Evolutionary conservation across 2,329 filamentous ascomycete species (phyloP).

Genomic region (Botrytis galanthina): DNA sequence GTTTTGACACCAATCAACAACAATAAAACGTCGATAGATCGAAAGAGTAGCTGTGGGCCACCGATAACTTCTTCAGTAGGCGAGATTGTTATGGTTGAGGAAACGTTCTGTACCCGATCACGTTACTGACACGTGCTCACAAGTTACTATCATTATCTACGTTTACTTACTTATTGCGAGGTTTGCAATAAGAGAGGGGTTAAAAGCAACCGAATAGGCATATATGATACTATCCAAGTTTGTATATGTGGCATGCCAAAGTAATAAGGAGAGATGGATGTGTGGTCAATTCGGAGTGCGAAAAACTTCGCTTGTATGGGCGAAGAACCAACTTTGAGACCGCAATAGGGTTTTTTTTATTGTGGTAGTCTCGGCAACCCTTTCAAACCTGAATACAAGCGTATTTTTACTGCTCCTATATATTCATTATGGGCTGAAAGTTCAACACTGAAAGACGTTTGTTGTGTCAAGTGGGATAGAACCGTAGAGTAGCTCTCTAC

Average conservation of each 20-base stretch:
- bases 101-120: neutral
- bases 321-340: neutral
- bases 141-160: neutral
- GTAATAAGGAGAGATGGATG: neutral
- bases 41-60: too few species aligned
- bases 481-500: neutral
- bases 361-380: neutral
- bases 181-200: neutral
- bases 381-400: neutral
- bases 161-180: neutral
- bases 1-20: neutral
- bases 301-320: neutral
- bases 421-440: neutral
- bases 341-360: neutral
- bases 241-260: neutral
- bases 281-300: neutral
- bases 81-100: neutral
- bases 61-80: neutral
- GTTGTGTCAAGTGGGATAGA: neutral
- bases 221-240: neutral
- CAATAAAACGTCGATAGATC: neutral
- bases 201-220: neutral
- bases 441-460: neutral
- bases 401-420: neutral
- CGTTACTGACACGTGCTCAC: neutral